Evolutionary conservation across 306 rosid genomes (phyloP), one percentile per base, ranked within the genome.

Genomic region (Trifolium dubium): DNA sequence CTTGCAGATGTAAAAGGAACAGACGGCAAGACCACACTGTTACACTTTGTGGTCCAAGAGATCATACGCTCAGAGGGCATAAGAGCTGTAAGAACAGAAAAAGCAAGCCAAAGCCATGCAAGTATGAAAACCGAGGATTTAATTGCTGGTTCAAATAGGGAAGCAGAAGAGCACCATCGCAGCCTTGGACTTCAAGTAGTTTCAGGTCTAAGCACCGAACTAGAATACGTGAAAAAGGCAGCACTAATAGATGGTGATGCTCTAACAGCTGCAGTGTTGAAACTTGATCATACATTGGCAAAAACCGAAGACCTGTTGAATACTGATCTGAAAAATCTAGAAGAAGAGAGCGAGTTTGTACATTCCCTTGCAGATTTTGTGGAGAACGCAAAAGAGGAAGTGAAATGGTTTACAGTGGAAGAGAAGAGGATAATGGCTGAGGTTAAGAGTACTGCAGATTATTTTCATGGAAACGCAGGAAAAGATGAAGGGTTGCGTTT

Each of bases 1-100:
- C 86, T 95, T 3, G 74, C 99, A n/a, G 99, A 95, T 76, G 99
- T 95, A 14, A 95, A 88, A 84, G 99, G 99, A 85, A 86, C 90
- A 2, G 98, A 92, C 46, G 90, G 93, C 13, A 92, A 87, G 76
- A 95, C 97, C 67, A 83, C 99, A 5, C 87, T 95, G 47, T 62
- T 95, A 44, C 97, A 95, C 81, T 95, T 95, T 37, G 97, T 95
- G n/a, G 98, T 95, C 23, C 88, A 88, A 54, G 99, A 95, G 80
- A 95, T 92, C 43, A 90, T 92, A 37, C 89, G 97, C 17, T 92
- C 92, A 1, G 99, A 95, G 80, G 99, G 98, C 35, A 64, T 77
- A 44, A 63, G 89, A 72, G 97, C 97, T 9, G 83, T 67, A 3
- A 80, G 96, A 8, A 64, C 83, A 10, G 78, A 46, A 2, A 75